Evolutionary conservation across 2,329 filamentous ascomycete genomes (phyloP), one percentile per base, ranked within the genome.

Genomic region (Beauveria brongniartii): DNA sequence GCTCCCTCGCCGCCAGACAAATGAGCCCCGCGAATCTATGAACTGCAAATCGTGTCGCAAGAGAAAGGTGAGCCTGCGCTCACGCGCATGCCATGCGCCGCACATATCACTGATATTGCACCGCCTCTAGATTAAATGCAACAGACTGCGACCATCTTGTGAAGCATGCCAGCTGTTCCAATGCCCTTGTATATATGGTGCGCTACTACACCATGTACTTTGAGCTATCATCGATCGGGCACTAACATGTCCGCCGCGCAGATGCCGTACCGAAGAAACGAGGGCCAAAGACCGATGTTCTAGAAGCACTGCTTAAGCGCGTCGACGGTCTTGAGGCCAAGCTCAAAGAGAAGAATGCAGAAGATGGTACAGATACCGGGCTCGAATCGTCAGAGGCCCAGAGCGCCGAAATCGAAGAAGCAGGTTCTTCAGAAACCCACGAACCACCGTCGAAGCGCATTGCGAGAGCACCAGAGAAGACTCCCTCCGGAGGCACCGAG

Each of bases 41-140:
- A 96, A 96, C 74, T 96, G 91, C 84, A 95, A 96, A 75, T 94
- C 90, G 61, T 96, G 91, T 78, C 85, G 91, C 67, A 95, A 95
- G 76, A 83, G 91, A 77, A 96, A 96, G 87, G 91, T 93, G 74
- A 53, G 77, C 66, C 59, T 63, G 52, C 59, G 65, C 63, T 48
- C 56, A 63, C 59, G 58, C 61, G 34, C 20, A 55, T 22, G 18
- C 22, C 16, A n/a, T 16, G 14, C 40, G 9, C 22, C 5, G 3
- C n/a, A 28, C 51, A 55, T n/a, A 20, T 30, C 20, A 24, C 59
- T 63, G 53, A 63, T 53, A n/a, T 12, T 22, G 18, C 48, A n/a
- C 47, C 54, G 2, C 20, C 41, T 40, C 64, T 69, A 95, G 91
- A 96, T 96, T 77, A 96, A 96, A 78, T 96, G 91, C 78, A 95